These are phyloP conservation scores for Boletus speciosus DNA, from an alignment of 768 basidiomycete species.

Conservation along the genomic window DNA sequence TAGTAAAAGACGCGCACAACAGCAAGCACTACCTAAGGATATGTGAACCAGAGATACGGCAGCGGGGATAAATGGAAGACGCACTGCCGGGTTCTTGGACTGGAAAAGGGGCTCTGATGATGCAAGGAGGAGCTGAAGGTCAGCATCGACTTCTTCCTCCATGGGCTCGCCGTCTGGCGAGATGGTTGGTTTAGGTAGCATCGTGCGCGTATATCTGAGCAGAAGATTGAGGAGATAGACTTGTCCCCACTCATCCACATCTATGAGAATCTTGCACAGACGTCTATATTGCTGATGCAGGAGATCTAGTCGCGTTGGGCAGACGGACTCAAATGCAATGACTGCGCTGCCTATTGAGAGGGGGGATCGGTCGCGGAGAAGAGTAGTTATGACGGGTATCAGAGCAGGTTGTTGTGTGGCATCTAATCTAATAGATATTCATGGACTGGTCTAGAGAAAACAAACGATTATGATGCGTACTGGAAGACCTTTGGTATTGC, in stretches of 20 bases:
- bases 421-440: constrained; percentile 57
- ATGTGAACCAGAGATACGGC: not conserved
- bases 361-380: constrained; percentile 73
- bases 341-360: constrained; percentile 85
- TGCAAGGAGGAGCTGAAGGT: constrained; percentile 70
- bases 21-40: constrained; percentile 70
- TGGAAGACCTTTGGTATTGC: constrained; percentile 85
- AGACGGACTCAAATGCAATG: constrained; percentile 83
- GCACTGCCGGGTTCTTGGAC: constrained; percentile 83
- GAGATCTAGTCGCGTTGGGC: constrained; percentile 81
- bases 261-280: constrained; percentile 77
- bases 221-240: constrained; percentile 75
- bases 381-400: constrained; percentile 60
- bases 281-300: constrained; percentile 87
- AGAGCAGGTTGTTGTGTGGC: constrained; percentile 66
- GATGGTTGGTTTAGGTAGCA: constrained; percentile 65
- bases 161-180: constrained; percentile 28
- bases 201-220: constrained; percentile 75
- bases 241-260: constrained; percentile 98
- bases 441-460: not conserved
- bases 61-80: constrained; percentile 20
- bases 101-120: constrained; percentile 77
- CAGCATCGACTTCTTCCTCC: constrained; percentile 71
- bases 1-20: constrained; percentile 74
- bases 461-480: constrained; percentile 39